Percentiles rank a stretch among this genome's conserved stretches.
Evolutionary conservation across 352 stramenopile genomes (phyloP).

Genomic region (Aphanomyces cochlioides): DNA sequence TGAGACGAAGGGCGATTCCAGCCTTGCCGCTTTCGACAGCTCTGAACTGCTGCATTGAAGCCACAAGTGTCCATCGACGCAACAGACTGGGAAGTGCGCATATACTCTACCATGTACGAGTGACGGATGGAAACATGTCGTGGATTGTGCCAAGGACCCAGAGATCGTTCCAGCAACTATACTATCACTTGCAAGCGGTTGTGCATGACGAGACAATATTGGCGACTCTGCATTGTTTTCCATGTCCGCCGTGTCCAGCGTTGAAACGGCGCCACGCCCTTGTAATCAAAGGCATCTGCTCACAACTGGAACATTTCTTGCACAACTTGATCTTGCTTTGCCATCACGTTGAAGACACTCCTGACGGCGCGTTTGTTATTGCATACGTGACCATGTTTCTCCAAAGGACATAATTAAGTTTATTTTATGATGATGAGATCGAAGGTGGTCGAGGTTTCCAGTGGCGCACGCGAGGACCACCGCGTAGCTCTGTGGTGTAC

Average conservation of each 20-base stretch:
- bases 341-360: conserved; percentile 6
- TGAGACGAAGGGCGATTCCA: too few relatives aligned
- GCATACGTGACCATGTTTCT: neutral
- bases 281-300: conserved; percentile 28
- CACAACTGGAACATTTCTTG: conserved; percentile 15
- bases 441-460: neutral
- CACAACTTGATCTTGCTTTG: conserved; percentile 18
- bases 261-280: conserved; percentile 10
- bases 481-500: conserved; percentile 10
- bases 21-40: too few relatives aligned
- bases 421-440: too few relatives aligned
- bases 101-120: too few relatives aligned
- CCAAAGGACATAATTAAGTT: neutral
- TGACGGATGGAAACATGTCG: too few relatives aligned
- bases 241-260: conserved; percentile 4
- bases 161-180: too few relatives aligned
- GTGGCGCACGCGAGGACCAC: neutral
- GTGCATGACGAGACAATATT: neutral
- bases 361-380: conserved; percentile 9
- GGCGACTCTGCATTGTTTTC: neutral
- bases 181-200: too few relatives aligned
- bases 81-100: too few relatives aligned
- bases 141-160: too few relatives aligned
- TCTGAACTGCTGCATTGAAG: too few relatives aligned
- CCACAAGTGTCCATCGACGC: too few relatives aligned